Evolutionary conservation across 352 stramenopile genomes (phyloP).

Genomic region (Peronosclerospora sorghi): DNA sequence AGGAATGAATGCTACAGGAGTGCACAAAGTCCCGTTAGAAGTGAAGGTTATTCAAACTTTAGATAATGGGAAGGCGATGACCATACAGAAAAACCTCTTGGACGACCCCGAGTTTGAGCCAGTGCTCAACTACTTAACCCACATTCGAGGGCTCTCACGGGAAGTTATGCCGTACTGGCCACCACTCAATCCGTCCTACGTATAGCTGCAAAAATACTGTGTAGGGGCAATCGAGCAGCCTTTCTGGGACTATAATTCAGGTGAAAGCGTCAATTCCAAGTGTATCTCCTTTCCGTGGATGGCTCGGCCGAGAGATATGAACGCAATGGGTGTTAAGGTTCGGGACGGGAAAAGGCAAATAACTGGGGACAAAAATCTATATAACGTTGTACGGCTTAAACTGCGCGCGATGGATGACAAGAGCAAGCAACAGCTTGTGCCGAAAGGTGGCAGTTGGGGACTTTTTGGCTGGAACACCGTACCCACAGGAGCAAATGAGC

Average conservation of each 20-base stretch:
- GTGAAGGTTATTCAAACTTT: conserved; percentile 68
- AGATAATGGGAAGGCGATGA: conserved; percentile 77
- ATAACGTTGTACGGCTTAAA: conserved; percentile 77
- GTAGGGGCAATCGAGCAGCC: conserved; percentile 84
- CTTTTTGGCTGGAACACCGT: conserved; percentile 99
- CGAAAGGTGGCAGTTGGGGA: conserved; percentile 91
- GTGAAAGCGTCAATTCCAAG: conserved; percentile 40
- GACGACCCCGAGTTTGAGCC: conserved; percentile 49
- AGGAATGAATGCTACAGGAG: conserved; percentile 4
- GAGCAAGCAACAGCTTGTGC: conserved; percentile 74
- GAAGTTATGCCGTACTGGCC: too few relatives aligned
- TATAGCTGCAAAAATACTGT: conserved; percentile 84
- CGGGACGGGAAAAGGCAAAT: conserved; percentile 16
- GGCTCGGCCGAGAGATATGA: conserved; percentile 69
- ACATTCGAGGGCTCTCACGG: conserved; percentile 48
- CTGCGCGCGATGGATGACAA: conserved; percentile 81
- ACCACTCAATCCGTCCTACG: too few relatives aligned
- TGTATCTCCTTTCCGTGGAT: conserved; percentile 97
- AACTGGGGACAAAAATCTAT: conserved; percentile 59
- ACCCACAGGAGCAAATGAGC: conserved; percentile 60
- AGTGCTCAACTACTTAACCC: conserved; percentile 63
- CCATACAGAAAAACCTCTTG: conserved; percentile 72
- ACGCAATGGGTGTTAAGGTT: conserved; percentile 73
- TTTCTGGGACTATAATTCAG: conserved; percentile 49
- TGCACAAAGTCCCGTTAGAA: conserved; percentile 6